Evolutionary conservation across 2,329 filamentous ascomycete species (phyloP), one percentile per base, ranked within the genome.

Genomic region (Exophiala mesophila): DNA sequence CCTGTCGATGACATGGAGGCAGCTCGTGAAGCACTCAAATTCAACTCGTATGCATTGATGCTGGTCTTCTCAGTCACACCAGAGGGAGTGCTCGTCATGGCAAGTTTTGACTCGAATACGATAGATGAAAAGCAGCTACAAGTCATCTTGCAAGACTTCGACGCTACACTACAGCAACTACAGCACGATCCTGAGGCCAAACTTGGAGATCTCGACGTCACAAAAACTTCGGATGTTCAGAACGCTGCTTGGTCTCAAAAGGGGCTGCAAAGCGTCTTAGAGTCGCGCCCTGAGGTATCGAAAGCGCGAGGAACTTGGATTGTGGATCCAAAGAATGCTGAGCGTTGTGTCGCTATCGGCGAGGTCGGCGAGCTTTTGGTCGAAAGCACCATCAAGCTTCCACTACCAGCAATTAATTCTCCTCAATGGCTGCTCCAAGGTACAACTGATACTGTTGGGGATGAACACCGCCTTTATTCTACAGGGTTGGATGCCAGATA

Each of bases 31-130:
- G 78, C 77, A 1, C 66, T 80, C 0, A 69, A 71, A 44, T 73
- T 73, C 55, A 72, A 72, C 39, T 70, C 70, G 1, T 82, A 82
- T 55, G 73, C 78, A 1, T 70, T 84, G 21, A 82, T 83, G 67
- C 63, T 83, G 15, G 79, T 82, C 30, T 83, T 79, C 58, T 78
- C 74, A 3, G 63, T 82, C 13, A 72, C 77, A 24, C 66, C 71
- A 2, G 65, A 69, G 46, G 71, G 74, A 1, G 76, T 83, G 55
- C 60, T 74, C 12, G 66, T 80, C 42, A 80, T 78, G 65, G 78
- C 78, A 1, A 80, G 78, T 52, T 82, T 82, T 54, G 79, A 84
- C 55, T 77, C 77, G 15, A 72, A 73, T n/a, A 71, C 72, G 1
- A 71, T 83, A n/a, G 64, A 66, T n/a, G 67, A 64, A 20, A 60